Conservation (phyloP, 768 basidiomycete genomes). For the Lentinula aciculospora region DNA sequence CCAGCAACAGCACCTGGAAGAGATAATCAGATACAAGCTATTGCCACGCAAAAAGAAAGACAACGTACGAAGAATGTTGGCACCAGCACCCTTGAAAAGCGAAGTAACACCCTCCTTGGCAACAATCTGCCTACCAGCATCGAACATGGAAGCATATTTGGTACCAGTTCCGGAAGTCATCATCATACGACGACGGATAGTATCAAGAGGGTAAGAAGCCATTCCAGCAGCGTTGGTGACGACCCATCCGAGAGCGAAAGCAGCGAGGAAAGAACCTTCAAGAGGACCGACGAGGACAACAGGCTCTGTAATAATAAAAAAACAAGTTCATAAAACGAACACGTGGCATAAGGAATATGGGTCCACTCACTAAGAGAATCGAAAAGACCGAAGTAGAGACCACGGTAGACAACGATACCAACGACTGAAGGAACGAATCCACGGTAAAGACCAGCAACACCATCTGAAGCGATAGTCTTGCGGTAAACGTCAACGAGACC, state of each 20-base stretch:
- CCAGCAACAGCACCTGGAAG: conserved; percentile 72
- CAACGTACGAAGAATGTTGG: conserved; percentile 73
- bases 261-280: conserved; percentile 76
- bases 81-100: conserved; percentile 85
- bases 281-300: conserved; percentile 77
- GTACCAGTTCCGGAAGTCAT: conserved; percentile 76
- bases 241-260: conserved; percentile 80
- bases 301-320: conserved; percentile 53
- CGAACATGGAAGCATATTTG: conserved; percentile 83
- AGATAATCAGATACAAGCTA: neutral
- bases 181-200: conserved; percentile 89
- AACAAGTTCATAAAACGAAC: conserved; percentile 14
- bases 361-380: conserved; percentile 55
- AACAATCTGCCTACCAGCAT: conserved; percentile 65
- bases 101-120: conserved; percentile 75
- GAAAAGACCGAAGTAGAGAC: conserved; percentile 80
- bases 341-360: neutral
- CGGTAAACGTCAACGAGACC: conserved; percentile 79
- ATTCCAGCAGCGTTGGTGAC: conserved; percentile 84
- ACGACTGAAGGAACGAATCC: conserved; percentile 84
- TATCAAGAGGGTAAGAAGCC: conserved; percentile 70
- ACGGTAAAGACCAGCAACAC: conserved; percentile 83
- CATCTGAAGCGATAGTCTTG: conserved; percentile 78
- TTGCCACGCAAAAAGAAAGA: neutral
- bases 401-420: conserved; percentile 85